Base-by-base conservation (phyloP, 2,329 filamentous ascomycete genomes). In the Verticillium alfalfae region DNA sequence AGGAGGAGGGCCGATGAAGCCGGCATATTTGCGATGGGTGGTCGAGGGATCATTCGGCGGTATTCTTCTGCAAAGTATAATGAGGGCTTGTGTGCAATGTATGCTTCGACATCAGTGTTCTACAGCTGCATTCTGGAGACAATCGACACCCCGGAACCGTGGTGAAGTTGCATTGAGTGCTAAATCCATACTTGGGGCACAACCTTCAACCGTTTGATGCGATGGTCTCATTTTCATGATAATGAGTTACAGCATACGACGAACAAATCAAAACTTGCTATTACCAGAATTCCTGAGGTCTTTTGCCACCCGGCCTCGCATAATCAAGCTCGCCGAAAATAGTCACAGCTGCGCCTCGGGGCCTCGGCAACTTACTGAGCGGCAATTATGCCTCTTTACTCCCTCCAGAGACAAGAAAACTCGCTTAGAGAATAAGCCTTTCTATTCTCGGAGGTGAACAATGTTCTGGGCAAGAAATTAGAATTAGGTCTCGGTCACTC, bases 371-470 rank as follows among this genome's bases (percentile, higher is more conserved):
- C 13, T 7, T 18, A 9, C 13, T 7, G 34, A 15, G 54, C 6
- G 54, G 26, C 26, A 36, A 34, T 31, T 34, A 8, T 34, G 31
- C 54, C 16, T 5, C 5, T 65, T 65, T 59, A 49, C 57, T 5
- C 55, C 41, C 1, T 22, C 54, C 2, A 73, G 68, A 15, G 79
- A 83, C 62, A 77, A 84, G 77, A 84, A 26, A 69, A 71, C 3
- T 73, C 77, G 52, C 74, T 84, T 13, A 66, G 73, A 1, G 79
- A 76, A 56, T 84, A 82, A 65, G 77, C 82, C 15, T 75, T 83
- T 54, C 69, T 84, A 16, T 71, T 84, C 9, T 84, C 81, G 82
- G 81, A 60, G 81, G 79, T 78, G 26, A 72, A 68, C 18, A 58
- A 69, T 31, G 69, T 70, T 37, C 66, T 66, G 49, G 64, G 72